Percentiles rank a stretch among this genome's conserved stretches.
phyloP scores from a whole-genome alignment of 2,329 filamentous ascomycete species.

The Colletotrichum musae region DNA sequence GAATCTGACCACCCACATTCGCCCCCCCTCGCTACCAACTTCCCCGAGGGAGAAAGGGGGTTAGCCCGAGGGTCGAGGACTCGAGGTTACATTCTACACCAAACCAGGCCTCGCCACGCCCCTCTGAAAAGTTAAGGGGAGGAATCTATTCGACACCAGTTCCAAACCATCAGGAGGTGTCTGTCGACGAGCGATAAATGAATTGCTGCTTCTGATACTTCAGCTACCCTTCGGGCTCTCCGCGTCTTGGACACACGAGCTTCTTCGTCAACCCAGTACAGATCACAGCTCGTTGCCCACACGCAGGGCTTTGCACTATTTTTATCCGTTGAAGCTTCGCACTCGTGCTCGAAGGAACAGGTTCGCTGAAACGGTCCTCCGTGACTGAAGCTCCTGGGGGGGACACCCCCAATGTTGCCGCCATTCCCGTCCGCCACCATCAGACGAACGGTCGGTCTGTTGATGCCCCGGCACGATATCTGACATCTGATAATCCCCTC shows the following conservation, averaged over 20 bases:
- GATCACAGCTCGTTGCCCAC: no score
- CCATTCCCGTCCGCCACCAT: neutral
- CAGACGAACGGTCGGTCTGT: conserved; percentile 22
- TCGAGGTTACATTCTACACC: conserved; percentile 12
- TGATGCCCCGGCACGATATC: neutral
- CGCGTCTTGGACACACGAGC: neutral
- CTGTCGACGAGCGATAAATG: no score
- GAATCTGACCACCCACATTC: neutral
- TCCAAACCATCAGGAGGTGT: neutral
- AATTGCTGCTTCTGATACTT: neutral
- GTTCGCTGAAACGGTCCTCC: neutral
- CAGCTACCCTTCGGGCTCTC: neutral
- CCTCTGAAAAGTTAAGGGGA: neutral
- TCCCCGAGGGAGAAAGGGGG: conserved; percentile 1
- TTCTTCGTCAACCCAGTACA: neutral
- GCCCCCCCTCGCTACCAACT: no score
- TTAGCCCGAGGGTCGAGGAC: neutral
- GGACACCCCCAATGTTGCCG: neutral
- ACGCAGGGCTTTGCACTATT: neutral
- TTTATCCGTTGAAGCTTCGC: neutral
- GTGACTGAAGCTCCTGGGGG: no score
- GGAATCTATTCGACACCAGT: neutral
- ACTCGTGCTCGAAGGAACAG: no score
- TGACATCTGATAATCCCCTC: neutral
- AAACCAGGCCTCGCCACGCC: neutral